A percentile compares a stretch with the other conserved stretches of the same genome.
phyloP scores from a whole-genome alignment of 129 eudicot species.

The Dittrichia graveolens region DNA sequence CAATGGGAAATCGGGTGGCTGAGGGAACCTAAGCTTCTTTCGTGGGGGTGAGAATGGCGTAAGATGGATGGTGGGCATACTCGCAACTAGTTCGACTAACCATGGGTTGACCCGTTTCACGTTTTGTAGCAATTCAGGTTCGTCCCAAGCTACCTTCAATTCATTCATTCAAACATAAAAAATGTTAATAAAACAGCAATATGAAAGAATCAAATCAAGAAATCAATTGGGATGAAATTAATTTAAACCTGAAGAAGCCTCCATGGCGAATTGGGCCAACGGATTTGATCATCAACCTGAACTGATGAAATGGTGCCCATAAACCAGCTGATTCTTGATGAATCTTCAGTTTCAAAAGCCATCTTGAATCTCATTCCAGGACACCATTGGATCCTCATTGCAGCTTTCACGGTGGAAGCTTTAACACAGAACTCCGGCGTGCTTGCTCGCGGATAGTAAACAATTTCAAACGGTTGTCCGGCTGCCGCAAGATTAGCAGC shows the following conservation, averaged over 20 bases:
- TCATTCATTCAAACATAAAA: neutral
- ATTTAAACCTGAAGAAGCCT: conserved; percentile 78
- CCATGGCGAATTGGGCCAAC: conserved; percentile 96
- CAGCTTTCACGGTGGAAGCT: conserved; percentile 58
- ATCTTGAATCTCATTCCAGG: conserved; percentile 91
- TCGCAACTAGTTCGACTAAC: conserved; percentile 82
- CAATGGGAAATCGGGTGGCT: conserved; percentile 54
- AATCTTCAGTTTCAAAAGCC: conserved; percentile 95
- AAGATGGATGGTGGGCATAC: conserved; percentile 67
- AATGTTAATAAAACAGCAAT: neutral
- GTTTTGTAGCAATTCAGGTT: conserved; percentile 83
- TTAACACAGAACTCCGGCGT: conserved; percentile 87
- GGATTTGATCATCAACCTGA: conserved; percentile 68
- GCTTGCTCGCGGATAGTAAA: conserved; percentile 81
- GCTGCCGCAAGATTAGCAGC: conserved; percentile 61
- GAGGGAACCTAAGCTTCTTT: conserved; percentile 72
- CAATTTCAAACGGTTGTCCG: conserved; percentile 70
- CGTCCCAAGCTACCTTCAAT: conserved; percentile 89
- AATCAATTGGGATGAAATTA: neutral
- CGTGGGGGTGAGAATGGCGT: conserved; percentile 77
- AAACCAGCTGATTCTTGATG: conserved; percentile 90
- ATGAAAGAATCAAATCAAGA: neutral
- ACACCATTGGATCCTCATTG: conserved; percentile 79
- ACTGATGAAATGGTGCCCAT: conserved; percentile 83
- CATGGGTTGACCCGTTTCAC: conserved; percentile 93